Evolutionary conservation across 2,329 filamentous ascomycete species (phyloP).

Genomic region (Sporothrix schenckii): DNA sequence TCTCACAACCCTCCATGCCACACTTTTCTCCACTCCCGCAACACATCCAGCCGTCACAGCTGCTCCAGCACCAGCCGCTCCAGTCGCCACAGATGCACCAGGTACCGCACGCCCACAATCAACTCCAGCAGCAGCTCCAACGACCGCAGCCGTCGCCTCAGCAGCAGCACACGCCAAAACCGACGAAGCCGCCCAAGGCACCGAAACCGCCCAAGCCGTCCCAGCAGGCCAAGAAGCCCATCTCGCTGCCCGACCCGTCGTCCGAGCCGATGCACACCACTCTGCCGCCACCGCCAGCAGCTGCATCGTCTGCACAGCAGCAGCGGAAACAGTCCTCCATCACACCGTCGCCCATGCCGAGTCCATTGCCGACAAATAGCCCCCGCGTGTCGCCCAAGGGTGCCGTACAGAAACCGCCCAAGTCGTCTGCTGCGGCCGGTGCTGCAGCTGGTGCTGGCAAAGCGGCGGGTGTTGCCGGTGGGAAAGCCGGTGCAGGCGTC

Average conservation of each 20-base stretch:
- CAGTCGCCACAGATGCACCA: slow-evolving; percentile 15
- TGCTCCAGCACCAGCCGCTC: slow-evolving; percentile 33
- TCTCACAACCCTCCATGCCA: slow-evolving; percentile 16
- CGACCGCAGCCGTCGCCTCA: slow-evolving; percentile 35
- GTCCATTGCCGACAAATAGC: slow-evolving; percentile 30
- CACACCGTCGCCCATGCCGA: slow-evolving; percentile 33
- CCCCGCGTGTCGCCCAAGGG: slow-evolving; percentile 35
- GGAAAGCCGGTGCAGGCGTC: background rate
- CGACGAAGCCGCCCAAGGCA: slow-evolving; percentile 31
- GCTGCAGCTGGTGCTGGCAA: background rate
- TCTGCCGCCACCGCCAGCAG: slow-evolving; percentile 28
- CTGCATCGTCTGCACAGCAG: background rate
- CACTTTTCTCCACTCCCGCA: slow-evolving; percentile 28
- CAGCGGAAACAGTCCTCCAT: slow-evolving; percentile 21
- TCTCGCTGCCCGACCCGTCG: slow-evolving; percentile 31
- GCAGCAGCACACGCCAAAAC: slow-evolving; percentile 39
- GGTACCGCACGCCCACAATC: slow-evolving; percentile 34
- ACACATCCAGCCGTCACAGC: slow-evolving; percentile 23
- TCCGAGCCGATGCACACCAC: slow-evolving; percentile 31
- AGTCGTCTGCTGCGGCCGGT: slow-evolving; percentile 6
- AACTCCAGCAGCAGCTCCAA: slow-evolving; percentile 37
- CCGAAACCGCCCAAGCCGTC: slow-evolving; percentile 30
- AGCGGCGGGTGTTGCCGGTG: background rate
- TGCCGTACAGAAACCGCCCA: slow-evolving; percentile 35
- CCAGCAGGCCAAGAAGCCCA: slow-evolving; percentile 31